Evolutionary conservation across 2,329 filamentous ascomycete species (phyloP), one percentile per base, ranked within the genome.

Genomic region (Beauveria sp.): DNA sequence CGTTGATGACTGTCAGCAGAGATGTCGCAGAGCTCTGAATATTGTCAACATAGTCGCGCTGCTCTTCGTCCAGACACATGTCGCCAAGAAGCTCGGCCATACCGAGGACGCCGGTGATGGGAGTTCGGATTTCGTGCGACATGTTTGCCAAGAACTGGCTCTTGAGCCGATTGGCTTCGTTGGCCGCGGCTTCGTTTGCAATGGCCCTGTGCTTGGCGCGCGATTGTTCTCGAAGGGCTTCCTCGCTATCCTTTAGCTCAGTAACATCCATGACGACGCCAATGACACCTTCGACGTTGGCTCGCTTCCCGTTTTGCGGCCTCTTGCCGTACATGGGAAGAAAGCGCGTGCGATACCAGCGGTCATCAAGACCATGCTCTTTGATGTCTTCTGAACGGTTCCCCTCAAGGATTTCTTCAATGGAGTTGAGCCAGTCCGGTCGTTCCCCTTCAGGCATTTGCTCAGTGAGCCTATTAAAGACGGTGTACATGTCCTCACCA

Each of bases 1-100:
- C 91, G 68, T 96, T 96, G 73, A 96, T 96, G 46, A 96, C 88
- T 0, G 90, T 93, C 22, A 96, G 78, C 3, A 96, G 76, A 2
- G 89, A 91, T 64, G 93, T 92, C 0, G 88, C 90, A 6, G 89
- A 92, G 56, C 88, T 82, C 67, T 90, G 86, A 7, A 93, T 90
- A 63, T 91, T 91, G 65, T 91, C 87, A 3, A 89, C 86, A 63
- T 85, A 90, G 61, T 92, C 88, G 62, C 82, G 80, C 67, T 91
- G 88, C 66, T 92, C 89, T n/a, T 82, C 78, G 58, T 85, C 80
- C 26, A 92, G 73, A 18, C 83, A 74, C 69, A 86, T 89, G 63
- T 90, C 88, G 34, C 87, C 77, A 8, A 92, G 75, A 9, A 93
- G 76, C 67, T 92, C 89, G 1, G 86, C 84, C 88, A 92, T 92